Evolutionary conservation across 2,329 filamentous ascomycete species (phyloP), one percentile per base, ranked within the genome.

Genomic region (Metarhizium sp.): DNA sequence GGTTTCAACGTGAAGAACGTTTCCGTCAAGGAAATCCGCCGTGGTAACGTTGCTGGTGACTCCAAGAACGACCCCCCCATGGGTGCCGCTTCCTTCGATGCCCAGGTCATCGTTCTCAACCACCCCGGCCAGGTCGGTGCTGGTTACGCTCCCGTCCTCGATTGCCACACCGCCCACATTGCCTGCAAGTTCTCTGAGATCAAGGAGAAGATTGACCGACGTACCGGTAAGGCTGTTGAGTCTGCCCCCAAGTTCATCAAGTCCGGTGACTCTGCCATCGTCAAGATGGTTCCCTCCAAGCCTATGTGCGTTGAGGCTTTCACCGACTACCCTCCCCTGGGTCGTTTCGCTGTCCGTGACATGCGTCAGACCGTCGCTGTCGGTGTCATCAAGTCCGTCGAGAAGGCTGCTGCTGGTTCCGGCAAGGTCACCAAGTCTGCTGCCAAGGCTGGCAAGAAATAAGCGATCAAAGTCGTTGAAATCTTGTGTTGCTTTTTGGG

Each of bases 1-100:
- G 94, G 94, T 71, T 99, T 99, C 92, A 99, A 99, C 90, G 92
- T 99, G 82, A 99, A 99, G 92, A 99, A 99, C 94, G 94, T 99
- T 73, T 97, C 94, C 78, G 94, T 99, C 82, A 99, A 99, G 92
- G 94, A 99, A 78, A 96, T 99, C 75, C 94, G 94, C 80, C 94
- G 94, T 95, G 94, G 94, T 75, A 97, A 99, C 87, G 94, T 99
- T 70, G 89, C 89, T 72, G 90, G 91, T 90, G 94, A 99, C 90
- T 92, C 90, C 86, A 99, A 99, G 92, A 95, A 95, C 84, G 94
- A 99, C 82, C 94, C 94, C 70, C 90, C 94, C 65, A 75, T 79
- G 75, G 94, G 83, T 72, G 85, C 84, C 72, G 91, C 92, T 71
- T 92, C 88, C 72, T 99, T 99, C 91, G 95, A 90, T 78, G 94